Base-by-base conservation (phyloP, 495 filamentous ascomycete genomes). In the Clohesyomyces aquaticus region DNA sequence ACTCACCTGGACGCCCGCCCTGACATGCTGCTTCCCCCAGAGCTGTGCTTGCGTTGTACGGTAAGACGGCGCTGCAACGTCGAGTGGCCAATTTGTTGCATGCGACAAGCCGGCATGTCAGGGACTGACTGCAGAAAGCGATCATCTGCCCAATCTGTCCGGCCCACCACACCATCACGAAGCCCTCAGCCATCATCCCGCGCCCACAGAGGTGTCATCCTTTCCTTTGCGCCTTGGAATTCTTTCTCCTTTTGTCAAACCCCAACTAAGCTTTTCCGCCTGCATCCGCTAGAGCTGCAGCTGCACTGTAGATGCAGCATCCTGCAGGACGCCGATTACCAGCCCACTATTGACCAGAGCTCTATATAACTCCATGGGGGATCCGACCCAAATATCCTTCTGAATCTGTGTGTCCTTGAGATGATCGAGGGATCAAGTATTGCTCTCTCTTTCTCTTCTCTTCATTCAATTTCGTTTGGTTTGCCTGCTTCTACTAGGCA, bases 231-330 rank as follows among this genome's bases (percentile, higher is more conserved):
- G 57, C 55, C 62, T 59, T 69, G 51, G 45, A 63, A 55, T 26
- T 59, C 18, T 29, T 59, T 21, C 58, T 25, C 52, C 54, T 58
- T 62, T 51, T 4, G 51, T 58, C 63, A 10, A 26, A 51, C 53
- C 64, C 57, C 53, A 64, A 59, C 59, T 66, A 67, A 67, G 68
- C 68, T 70, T 70, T 59, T 55, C 68, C 50, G 61, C 64, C 63
- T 16, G 35, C 68, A 22, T 70, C 68, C 68, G 68, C 59, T 60
- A 63, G 32, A 51, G 56, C 51, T 57, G 67, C 62, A 66, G 18
- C 35, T 63, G 45, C 58, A 61, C 25, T 57, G 41, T 50, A 27
- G 41, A 47, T 51, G n/a, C 42, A 43, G 52, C 46, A 16, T 49
- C 28, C 55, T 53, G 61, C 61, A 69, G 41, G 51, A 58, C 61